These are phyloP conservation scores for Candida methanosorbosa DNA, from an alignment of 805 yeast genomes.

Conservation along the genomic window DNA sequence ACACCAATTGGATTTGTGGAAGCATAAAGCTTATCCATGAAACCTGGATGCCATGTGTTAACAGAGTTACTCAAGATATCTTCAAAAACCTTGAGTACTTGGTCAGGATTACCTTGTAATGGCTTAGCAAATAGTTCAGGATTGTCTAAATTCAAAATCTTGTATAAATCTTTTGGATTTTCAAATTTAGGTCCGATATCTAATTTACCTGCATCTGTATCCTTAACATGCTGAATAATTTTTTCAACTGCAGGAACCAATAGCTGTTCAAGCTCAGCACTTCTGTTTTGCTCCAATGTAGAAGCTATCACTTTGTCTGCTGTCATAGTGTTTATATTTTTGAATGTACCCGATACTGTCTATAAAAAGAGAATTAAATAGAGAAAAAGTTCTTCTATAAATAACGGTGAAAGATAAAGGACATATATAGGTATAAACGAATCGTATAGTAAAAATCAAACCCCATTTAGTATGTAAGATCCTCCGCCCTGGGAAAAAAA, in stretches of 20 bases:
- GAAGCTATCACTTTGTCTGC: slow-evolving; percentile 9
- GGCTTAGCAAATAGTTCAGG: slow-evolving; percentile 16
- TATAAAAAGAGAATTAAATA: no score
- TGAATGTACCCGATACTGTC: no score
- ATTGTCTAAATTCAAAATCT: slow-evolving; percentile 26
- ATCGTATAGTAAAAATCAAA: no score
- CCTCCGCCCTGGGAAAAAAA: no score
- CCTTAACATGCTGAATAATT: slow-evolving; percentile 42
- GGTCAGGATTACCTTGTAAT: slow-evolving; percentile 18
- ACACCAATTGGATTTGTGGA: slow-evolving; percentile 83
- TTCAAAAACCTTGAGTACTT: slow-evolving; percentile 43
- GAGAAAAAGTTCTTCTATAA: no score
- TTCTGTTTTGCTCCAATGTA: slow-evolving; percentile 41
- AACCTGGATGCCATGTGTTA: slow-evolving; percentile 83
- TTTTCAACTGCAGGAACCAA: slow-evolving; percentile 42
- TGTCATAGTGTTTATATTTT: no score
- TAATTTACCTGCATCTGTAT: slow-evolving; percentile 34
- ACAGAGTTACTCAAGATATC: slow-evolving; percentile 57
- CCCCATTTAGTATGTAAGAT: no score
- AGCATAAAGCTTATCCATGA: slow-evolving; percentile 76
- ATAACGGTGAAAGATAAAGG: no score
- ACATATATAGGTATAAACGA: no score
- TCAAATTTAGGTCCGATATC: slow-evolving; percentile 40
- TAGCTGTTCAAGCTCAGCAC: slow-evolving; percentile 46
- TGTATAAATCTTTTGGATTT: slow-evolving; percentile 39